Evolutionary conservation across 164 flowering plant species (phyloP).

Genomic region (Tinospora cordifolia): DNA sequence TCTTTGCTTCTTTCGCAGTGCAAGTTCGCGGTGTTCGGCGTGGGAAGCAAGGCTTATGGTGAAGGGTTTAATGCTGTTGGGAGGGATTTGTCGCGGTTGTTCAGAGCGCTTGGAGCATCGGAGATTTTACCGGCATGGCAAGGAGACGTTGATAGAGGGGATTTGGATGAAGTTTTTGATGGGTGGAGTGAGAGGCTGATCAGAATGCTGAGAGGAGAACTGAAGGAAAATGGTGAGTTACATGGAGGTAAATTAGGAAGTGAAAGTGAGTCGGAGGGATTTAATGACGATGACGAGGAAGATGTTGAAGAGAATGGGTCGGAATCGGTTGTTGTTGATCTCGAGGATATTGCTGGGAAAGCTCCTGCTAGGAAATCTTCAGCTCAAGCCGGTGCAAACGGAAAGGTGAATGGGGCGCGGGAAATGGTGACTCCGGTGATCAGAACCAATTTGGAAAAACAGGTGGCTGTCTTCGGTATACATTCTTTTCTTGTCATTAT

Average conservation of each 20-base stretch:
- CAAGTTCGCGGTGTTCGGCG: conserved; percentile 78
- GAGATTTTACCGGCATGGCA: conserved; percentile 53
- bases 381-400: conserved; percentile 31
- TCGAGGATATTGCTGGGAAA: conserved; percentile 93
- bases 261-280: conserved; percentile 34
- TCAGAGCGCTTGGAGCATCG: conserved; percentile 58
- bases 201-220: conserved; percentile 36
- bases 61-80: conserved; percentile 62
- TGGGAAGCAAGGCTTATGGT: conserved; percentile 76
- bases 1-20: conserved; percentile 50
- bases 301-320: conserved; percentile 25
- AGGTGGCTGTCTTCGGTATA: conserved; percentile 34
- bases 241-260: conserved; percentile 14
- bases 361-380: conserved; percentile 56
- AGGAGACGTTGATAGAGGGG: conserved; percentile 79
- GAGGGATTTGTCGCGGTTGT: conserved; percentile 36
- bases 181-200: conserved; percentile 54
- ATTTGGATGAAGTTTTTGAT: conserved; percentile 62
- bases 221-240: conserved; percentile 26
- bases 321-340: conserved; percentile 59
- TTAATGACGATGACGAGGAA: conserved; percentile 24
- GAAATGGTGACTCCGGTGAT: conserved; percentile 94
- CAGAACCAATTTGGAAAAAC: conserved; percentile 75
- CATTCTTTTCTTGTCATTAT: neutral
- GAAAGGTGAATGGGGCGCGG: conserved; percentile 40